Evolutionary conservation across 139 green algal species (phyloP).

Genomic region (Coelastrella sp.): DNA sequence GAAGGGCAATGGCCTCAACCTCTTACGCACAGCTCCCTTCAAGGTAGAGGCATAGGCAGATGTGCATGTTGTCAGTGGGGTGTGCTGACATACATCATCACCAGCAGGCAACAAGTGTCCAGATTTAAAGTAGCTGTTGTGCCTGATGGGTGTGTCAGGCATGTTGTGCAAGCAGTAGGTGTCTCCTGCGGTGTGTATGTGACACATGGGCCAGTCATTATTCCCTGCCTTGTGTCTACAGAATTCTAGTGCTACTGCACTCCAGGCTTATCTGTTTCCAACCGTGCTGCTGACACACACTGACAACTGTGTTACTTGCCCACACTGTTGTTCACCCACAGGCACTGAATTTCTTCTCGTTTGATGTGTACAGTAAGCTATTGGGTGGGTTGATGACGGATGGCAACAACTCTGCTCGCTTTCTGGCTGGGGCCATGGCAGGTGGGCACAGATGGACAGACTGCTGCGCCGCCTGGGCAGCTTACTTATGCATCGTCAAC

Average conservation of each 20-base stretch:
- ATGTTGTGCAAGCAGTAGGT: neutral
- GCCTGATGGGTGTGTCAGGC: neutral
- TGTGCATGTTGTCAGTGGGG: too few relatives aligned
- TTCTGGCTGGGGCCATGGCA: constrained; percentile 62
- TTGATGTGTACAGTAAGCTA: constrained; percentile 74
- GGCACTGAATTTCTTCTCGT: constrained; percentile 86
- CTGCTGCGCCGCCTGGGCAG: neutral
- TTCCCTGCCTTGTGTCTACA: neutral
- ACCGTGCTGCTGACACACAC: neutral
- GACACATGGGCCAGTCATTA: too few relatives aligned
- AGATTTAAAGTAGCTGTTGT: neutral
- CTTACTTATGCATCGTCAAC: neutral
- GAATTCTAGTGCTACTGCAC: neutral
- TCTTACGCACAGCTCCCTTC: constrained; percentile 83
- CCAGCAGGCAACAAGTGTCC: too few relatives aligned
- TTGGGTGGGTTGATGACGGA: constrained; percentile 45
- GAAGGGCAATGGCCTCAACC: constrained; percentile 82
- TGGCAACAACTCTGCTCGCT: constrained; percentile 57
- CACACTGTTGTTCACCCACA: constrained; percentile 15
- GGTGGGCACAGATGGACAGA: constrained; percentile 34
- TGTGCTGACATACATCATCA: too few relatives aligned
- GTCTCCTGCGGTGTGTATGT: too few relatives aligned
- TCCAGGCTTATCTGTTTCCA: too few relatives aligned
- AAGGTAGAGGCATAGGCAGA: constrained; percentile 55
- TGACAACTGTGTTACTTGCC: too few relatives aligned